phyloP scores from a whole-genome alignment of 2,329 filamentous ascomycete genomes.

The Hypoxylon sp. region DNA sequence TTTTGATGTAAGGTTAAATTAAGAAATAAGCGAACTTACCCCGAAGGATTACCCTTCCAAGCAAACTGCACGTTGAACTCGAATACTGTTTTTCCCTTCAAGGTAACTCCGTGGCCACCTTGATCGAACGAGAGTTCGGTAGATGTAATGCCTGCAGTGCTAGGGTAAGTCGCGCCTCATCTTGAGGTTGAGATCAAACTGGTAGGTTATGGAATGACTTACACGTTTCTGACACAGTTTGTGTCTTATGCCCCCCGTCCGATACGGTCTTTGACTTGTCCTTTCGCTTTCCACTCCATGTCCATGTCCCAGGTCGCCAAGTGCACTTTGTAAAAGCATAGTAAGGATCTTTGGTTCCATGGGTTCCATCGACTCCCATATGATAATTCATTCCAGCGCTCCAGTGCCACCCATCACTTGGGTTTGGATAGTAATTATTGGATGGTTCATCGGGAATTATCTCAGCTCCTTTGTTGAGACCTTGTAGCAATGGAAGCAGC shows the following conservation, averaged over 20 bases:
- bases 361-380: not conserved
- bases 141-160: not conserved
- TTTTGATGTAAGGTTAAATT: not conserved
- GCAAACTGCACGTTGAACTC: not conserved
- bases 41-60: not conserved
- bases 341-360: not conserved
- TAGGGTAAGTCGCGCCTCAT: not conserved
- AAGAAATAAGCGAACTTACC: not conserved
- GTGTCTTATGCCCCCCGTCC: not conserved
- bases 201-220: not conserved
- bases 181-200: not conserved
- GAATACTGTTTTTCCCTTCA: conserved; percentile 1
- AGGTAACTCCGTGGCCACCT: not conserved
- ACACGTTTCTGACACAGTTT: not conserved
- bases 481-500: conserved; percentile 1
- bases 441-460: not conserved
- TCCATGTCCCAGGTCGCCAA: not conserved
- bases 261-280: not conserved
- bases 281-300: not conserved
- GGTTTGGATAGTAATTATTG: not conserved
- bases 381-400: not conserved
- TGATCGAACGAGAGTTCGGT: conserved; percentile 1
- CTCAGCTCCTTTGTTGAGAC: conserved; percentile 1
- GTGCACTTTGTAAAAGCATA: not conserved
- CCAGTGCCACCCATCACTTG: not conserved